phyloP scores from a whole-genome alignment of 2,329 filamentous ascomycete genomes.

The Fusarium sp. region DNA sequence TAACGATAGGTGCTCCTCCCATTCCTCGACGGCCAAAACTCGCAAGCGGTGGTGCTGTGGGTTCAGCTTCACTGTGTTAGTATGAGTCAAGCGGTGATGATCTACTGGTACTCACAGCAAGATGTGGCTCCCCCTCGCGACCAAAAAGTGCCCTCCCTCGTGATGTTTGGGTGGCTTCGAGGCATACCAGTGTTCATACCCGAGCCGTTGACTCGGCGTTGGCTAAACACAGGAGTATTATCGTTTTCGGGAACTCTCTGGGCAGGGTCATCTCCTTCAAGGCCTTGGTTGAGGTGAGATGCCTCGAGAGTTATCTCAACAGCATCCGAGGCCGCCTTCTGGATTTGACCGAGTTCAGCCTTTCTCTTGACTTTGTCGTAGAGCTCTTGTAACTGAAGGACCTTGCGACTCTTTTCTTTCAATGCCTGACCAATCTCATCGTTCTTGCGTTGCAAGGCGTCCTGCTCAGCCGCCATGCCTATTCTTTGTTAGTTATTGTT shows the following conservation, averaged over 20 bases:
- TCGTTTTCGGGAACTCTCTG: conserved; percentile 4
- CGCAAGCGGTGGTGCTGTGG: conserved; percentile 12
- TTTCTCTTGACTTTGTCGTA: conserved; percentile 71
- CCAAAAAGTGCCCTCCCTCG: conserved; percentile 35
- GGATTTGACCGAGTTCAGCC: conserved; percentile 66
- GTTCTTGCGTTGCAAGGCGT: conserved; percentile 75
- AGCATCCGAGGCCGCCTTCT: conserved; percentile 64
- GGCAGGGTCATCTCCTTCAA: conserved; percentile 8
- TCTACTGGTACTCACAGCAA: conserved; percentile 23
- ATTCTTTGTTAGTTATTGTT: conserved; percentile 16
- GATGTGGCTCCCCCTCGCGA: conserved; percentile 17
- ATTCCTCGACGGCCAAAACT: conserved; percentile 22
- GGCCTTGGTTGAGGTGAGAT: conserved; percentile 21
- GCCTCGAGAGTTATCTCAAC: conserved; percentile 47
- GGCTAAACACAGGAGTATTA: conserved; percentile 15
- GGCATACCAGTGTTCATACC: conserved; percentile 30
- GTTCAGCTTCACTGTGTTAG: conserved; percentile 30
- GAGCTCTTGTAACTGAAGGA: conserved; percentile 75
- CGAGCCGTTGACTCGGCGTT: conserved; percentile 33
- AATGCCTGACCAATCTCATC: conserved; percentile 76
- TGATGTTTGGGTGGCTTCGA: conserved; percentile 19
- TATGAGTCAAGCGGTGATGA: too few relatives aligned
- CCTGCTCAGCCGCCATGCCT: conserved; percentile 72
- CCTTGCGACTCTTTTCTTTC: conserved; percentile 77
- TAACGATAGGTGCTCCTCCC: conserved; percentile 11